Base-by-base conservation (phyloP, 306 rosid species). In the Argentina anserina region DNA sequence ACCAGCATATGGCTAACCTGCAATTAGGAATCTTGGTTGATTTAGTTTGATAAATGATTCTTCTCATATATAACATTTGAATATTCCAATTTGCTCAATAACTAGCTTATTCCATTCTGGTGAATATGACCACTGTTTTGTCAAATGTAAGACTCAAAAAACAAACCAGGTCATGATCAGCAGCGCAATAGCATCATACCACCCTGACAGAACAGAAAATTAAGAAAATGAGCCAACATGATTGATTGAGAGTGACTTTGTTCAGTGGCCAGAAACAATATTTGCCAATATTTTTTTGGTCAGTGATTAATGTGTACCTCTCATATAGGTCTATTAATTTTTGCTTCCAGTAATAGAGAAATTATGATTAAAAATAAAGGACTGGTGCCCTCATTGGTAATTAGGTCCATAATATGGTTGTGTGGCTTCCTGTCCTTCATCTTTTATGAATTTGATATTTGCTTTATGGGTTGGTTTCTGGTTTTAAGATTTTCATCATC, bases 21-120 rank as follows among this genome's bases (percentile, higher is more conserved):
- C 69, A 64, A 37, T 21, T 64, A 2, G 18, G n/a, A 64, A 36
- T 64, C 69, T 39, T 64, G 31, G 49, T 37, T 64, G 69, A 39
- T 37, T 37, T 7, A 11, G 9, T 64, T 15, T 60, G 43, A 63
- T 7, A 18, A 29, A 36, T 63, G 10, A 15, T 33, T 63, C 46
- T 64, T 64, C 18, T 64, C 31, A n/a, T n/a, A n/a, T n/a, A 20
- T 9, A 33, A 8, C 11, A 23, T 62, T 34, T 62, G 43, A 62
- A 20, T n/a, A 5, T 20, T 37, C 37, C 7, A 2, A 10, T 37
- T 64, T 64, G n/a, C 47, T 39, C 47, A n/a, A 9, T 21, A n/a
- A 28, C 37, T 26, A 28, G 20, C 63, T 58, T 58, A 25, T 52
- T 52, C 59, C 36, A 26, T 56, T 5, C 36, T 17, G 9, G 6